phyloP scores from a whole-genome alignment of 352 stramenopile genomes.

The Pythium guiyangense region DNA sequence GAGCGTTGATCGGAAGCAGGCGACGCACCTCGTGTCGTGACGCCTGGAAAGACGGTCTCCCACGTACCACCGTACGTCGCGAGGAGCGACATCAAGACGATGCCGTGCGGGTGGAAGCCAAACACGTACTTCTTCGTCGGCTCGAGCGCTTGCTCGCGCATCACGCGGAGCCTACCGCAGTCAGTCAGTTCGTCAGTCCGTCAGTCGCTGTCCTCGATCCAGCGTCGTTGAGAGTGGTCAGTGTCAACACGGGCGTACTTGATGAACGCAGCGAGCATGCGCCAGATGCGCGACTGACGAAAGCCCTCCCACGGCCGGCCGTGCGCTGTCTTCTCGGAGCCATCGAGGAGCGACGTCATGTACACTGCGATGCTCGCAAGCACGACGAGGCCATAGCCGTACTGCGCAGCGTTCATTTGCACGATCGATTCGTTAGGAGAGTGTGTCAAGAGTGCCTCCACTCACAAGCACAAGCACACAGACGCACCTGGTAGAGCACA shows the following conservation, averaged over 20 bases:
- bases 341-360: constrained; percentile 35
- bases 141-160: constrained; percentile 33
- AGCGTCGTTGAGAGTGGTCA: no score
- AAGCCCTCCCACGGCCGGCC: constrained; percentile 33
- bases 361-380: constrained; percentile 33
- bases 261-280: constrained; percentile 30
- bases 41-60: constrained; percentile 29
- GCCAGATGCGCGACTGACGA: constrained; percentile 27
- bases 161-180: constrained; percentile 21
- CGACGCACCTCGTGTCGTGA: constrained; percentile 19
- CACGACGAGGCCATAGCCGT: constrained; percentile 25
- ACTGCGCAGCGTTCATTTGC: constrained; percentile 6
- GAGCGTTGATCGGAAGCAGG: no score
- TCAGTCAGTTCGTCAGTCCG: no score
- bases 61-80: constrained; percentile 40
- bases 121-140: constrained; percentile 30
- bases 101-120: constrained; percentile 45
- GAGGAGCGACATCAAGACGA: constrained; percentile 42
- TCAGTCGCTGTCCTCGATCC: no score
- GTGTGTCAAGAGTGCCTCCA: no score
- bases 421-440: no score
- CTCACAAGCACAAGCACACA: no score
- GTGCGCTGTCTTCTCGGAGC: constrained; percentile 28
- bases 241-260: no score
- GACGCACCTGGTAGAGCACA: constrained; percentile 17